Conservation (phyloP, 306 rosid genomes). For the Canavalia ensiformis region DNA sequence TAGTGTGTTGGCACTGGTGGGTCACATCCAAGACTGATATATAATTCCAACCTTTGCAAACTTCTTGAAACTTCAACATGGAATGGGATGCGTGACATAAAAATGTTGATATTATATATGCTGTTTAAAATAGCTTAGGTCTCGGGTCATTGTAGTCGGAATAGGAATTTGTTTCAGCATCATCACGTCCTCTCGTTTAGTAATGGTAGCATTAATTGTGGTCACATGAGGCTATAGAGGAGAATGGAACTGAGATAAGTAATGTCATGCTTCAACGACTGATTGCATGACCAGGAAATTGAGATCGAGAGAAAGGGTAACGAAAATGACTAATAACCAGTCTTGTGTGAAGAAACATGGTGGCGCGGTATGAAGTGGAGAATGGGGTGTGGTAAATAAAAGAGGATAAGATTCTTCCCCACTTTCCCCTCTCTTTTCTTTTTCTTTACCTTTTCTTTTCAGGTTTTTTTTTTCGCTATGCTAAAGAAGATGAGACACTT, state of each 20-base stretch:
- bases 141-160: neutral
- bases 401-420: neutral
- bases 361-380: neutral
- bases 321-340: no score
- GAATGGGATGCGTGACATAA: neutral
- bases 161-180: neutral
- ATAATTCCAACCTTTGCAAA: no score
- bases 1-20: no score
- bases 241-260: neutral
- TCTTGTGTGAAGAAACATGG: slow-evolving; percentile 1
- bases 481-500: neutral
- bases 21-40: no score
- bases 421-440: neutral
- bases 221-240: neutral
- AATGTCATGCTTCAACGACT: slow-evolving; percentile 2
- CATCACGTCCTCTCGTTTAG: neutral
- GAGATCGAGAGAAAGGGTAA: neutral
- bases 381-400: neutral
- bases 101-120: neutral
- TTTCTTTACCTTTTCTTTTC: neutral
- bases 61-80: no score
- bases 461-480: neutral
- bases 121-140: neutral
- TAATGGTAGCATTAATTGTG: slow-evolving; percentile 7
- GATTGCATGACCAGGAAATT: slow-evolving; percentile 16